Conservation (phyloP, 2,329 filamentous ascomycete genomes). For the Aureobasidium uvarum region DNA sequence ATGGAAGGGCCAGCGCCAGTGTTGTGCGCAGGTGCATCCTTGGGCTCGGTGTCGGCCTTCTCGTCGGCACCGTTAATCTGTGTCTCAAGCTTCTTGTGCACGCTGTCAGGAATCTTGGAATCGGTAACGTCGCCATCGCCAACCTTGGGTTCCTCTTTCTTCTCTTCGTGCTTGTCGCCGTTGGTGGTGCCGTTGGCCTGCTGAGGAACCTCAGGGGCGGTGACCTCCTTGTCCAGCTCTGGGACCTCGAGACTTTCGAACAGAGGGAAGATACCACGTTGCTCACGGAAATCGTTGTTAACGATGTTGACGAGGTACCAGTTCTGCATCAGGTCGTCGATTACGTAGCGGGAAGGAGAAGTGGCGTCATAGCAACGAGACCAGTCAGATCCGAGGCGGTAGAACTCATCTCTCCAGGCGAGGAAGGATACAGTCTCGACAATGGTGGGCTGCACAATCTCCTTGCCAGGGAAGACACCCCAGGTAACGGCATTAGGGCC, state of each 20-base stretch:
- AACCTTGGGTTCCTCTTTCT: slow-evolving; percentile 3
- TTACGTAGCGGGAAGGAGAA: slow-evolving; percentile 73
- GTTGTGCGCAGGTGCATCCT: slow-evolving; percentile 22
- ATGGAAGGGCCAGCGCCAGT: slow-evolving; percentile 21
- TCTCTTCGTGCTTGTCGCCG: slow-evolving; percentile 18
- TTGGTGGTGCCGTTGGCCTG: slow-evolving; percentile 9
- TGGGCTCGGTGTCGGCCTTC: slow-evolving; percentile 14
- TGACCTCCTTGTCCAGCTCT: slow-evolving; percentile 54
- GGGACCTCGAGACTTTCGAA: slow-evolving; percentile 75
- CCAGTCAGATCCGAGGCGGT: slow-evolving; percentile 89
- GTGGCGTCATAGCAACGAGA: slow-evolving; percentile 79
- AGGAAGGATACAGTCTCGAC: slow-evolving; percentile 97
- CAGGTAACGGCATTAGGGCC: slow-evolving; percentile 94
- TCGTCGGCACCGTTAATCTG: slow-evolving; percentile 14
- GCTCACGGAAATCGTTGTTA: slow-evolving; percentile 95
- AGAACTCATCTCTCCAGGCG: slow-evolving; percentile 98
- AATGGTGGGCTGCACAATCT: slow-evolving; percentile 99
- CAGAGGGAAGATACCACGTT: slow-evolving; percentile 75
- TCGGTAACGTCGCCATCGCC: slow-evolving; percentile 14
- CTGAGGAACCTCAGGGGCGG: neutral
- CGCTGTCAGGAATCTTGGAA: slow-evolving; percentile 19
- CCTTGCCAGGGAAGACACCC: slow-evolving; percentile 98
- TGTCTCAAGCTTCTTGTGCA: slow-evolving; percentile 22
- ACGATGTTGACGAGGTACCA: slow-evolving; percentile 98
- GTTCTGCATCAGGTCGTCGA: slow-evolving; percentile 78